Evolutionary conservation across 2,329 filamentous ascomycete species (phyloP).

Genomic region (Hypocrella siamensis): DNA sequence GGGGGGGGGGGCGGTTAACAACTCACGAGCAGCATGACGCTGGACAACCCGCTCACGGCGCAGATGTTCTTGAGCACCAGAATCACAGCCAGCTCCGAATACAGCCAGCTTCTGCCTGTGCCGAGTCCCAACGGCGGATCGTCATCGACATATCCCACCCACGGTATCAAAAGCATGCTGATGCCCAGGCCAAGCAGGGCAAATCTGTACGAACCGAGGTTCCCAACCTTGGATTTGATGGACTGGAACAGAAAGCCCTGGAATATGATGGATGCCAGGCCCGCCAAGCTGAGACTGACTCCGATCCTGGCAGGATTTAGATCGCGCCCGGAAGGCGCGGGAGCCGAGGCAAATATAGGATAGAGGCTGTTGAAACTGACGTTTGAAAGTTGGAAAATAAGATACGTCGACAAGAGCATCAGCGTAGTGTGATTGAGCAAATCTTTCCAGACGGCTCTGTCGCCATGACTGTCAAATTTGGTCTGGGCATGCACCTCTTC

Average conservation of each 20-base stretch:
- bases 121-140: conserved; percentile 39
- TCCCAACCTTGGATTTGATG: conserved; percentile 65
- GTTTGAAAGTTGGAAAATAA: conserved; percentile 88
- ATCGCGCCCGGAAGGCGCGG: conserved; percentile 59
- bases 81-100: conserved; percentile 63
- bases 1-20: background rate
- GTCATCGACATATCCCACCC: conserved; percentile 61
- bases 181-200: conserved; percentile 67
- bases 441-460: conserved; percentile 28
- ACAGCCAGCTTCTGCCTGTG: conserved; percentile 54
- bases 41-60: conserved; percentile 77
- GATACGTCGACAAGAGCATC: conserved; percentile 67
- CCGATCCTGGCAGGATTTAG: conserved; percentile 72
- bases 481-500: conserved; percentile 1
- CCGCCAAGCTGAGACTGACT: conserved; percentile 69
- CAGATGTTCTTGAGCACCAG: conserved; percentile 82
- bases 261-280: conserved; percentile 73
- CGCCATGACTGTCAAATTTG: conserved; percentile 9
- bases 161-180: conserved; percentile 78
- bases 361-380: conserved; percentile 93
- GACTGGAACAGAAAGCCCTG: conserved; percentile 74
- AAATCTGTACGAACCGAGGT: conserved; percentile 67
- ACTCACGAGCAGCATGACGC: conserved; percentile 70
- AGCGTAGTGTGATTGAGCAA: conserved; percentile 70
- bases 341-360: conserved; percentile 73